A percentile compares a stretch with the other conserved stretches of the same genome.
Evolutionary conservation across 352 stramenopile species (phyloP).

Genomic region (Phytophthora rubi): DNA sequence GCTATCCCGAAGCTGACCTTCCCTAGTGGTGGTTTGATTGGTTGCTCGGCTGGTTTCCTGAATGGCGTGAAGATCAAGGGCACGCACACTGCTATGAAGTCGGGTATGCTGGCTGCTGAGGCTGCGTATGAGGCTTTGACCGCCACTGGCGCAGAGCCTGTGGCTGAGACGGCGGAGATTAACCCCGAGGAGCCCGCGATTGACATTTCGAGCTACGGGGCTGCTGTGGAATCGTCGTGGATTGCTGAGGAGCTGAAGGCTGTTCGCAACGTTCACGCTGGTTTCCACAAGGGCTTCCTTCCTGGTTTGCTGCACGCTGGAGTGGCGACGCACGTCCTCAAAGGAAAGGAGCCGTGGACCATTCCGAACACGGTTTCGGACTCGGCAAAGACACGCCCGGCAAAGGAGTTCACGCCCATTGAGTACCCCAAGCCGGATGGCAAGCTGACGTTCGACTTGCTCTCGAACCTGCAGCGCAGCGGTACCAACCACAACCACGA

Average conservation of each 20-base stretch:
- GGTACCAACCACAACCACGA: slow-evolving; percentile 99
- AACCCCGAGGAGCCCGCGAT: slow-evolving; percentile 63
- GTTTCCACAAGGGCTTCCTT: slow-evolving; percentile 96
- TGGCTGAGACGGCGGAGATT: slow-evolving; percentile 76
- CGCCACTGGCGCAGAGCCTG: slow-evolving; percentile 53
- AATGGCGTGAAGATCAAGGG: slow-evolving; percentile 99
- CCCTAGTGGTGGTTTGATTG: slow-evolving; percentile 95
- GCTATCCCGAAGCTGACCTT: slow-evolving; percentile 99
- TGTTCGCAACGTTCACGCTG: slow-evolving; percentile 97
- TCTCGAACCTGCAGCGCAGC: slow-evolving; percentile 98
- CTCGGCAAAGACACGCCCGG: slow-evolving; percentile 92
- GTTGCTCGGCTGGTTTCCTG: slow-evolving; percentile 98
- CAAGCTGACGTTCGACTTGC: slow-evolving; percentile 97
- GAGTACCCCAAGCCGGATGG: slow-evolving; percentile 97
- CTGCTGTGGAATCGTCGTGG: slow-evolving; percentile 94
- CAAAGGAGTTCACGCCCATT: slow-evolving; percentile 92
- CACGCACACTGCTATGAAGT: slow-evolving; percentile 99
- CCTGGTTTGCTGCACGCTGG: slow-evolving; percentile 95
- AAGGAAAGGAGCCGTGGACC: slow-evolving; percentile 97
- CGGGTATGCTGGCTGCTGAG: slow-evolving; percentile 97
- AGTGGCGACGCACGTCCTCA: slow-evolving; percentile 92
- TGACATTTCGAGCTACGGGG: slow-evolving; percentile 89
- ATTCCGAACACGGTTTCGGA: slow-evolving; percentile 88
- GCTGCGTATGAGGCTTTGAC: slow-evolving; percentile 92
- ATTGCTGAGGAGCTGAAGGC: slow-evolving; percentile 97